A percentile compares a stretch with the other conserved stretches of the same genome.
phyloP scores from a whole-genome alignment of 768 basidiomycete genomes.

The Lentinus tigrinus region DNA sequence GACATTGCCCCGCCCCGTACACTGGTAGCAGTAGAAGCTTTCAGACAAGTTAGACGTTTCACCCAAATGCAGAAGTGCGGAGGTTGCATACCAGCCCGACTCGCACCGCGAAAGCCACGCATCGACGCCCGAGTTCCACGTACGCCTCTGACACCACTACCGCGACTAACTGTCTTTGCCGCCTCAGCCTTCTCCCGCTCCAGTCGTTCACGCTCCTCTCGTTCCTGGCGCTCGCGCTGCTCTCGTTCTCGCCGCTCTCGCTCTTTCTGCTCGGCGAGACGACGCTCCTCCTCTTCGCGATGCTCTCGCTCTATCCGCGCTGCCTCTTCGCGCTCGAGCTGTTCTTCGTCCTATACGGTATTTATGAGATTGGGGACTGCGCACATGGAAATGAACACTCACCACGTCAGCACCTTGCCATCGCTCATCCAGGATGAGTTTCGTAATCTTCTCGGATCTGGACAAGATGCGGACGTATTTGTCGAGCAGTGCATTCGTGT shows the following conservation, averaged over 20 bases:
- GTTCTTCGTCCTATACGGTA: constrained; percentile 54
- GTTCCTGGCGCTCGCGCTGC: constrained; percentile 44
- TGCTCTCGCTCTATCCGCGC: constrained; percentile 39
- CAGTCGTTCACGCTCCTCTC: constrained; percentile 40
- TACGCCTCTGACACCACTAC: constrained; percentile 68
- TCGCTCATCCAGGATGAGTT: constrained; percentile 71
- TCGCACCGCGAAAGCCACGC: constrained; percentile 34
- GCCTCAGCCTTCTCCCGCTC: constrained; percentile 49
- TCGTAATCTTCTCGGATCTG: constrained; percentile 66
- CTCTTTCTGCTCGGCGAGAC: constrained; percentile 32
- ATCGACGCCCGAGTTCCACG: constrained; percentile 69
- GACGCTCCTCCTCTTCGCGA: constrained; percentile 36
- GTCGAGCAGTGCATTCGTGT: constrained; percentile 73
- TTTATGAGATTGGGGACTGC: background rate
- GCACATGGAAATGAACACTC: constrained; percentile 25
- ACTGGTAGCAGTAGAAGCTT: constrained; percentile 10
- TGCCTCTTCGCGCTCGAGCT: constrained; percentile 44
- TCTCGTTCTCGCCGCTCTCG: constrained; percentile 51
- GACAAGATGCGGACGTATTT: constrained; percentile 71
- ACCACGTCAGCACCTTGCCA: constrained; percentile 78
- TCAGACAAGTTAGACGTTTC: background rate
- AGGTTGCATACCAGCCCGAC: constrained; percentile 12
- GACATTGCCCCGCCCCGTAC: constrained; percentile 1
- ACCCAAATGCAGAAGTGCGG: background rate
- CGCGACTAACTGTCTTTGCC: constrained; percentile 19